Base-by-base conservation (phyloP, 148 eudicot species). In the Polygonum aviculare region DNA sequence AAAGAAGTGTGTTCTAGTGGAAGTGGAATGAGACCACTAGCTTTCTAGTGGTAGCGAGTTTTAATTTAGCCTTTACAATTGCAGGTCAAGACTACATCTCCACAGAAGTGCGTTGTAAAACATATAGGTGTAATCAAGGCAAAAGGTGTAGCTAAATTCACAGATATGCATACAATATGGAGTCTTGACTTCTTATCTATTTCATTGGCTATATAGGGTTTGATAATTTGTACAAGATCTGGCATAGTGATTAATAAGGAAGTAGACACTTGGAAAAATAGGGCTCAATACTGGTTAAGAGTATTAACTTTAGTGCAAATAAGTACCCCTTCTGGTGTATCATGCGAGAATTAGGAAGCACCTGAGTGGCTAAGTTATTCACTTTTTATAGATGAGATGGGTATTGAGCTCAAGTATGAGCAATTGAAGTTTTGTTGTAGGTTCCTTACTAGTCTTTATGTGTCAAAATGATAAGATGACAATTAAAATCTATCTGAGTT, bases 71-170 rank as follows among this genome's bases (percentile, higher is more conserved):
- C 40, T 81, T 26, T 26, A 26, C 31, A 26, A 26, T 26, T 75
- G 77, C 95, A 93, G 97, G 89, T 93, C 54, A 93, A 94, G 81
- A 94, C 98, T 59, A 94, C 98, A 69, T 92, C 92, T 50, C 98
- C 96, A 3, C 92, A 92, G 85, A 94, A 92, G 77, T 94, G 92
- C 74, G 90, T 91, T 69, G 97, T 94, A 76, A 83, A 90, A 75
- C 98, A 90, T 79, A 85, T 85, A 40, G 97, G 98, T 22, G 79
- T 90, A 36, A 76, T 94, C 73, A 74, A 82, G 76, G 97, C 98
- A n/a, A 88, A 86, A 48, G 85, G 85, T 79, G 74, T 79, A 57
- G 85, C 78, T 80, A 92, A 94, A 72, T 92, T 94, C 60, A 80
- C 85, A 77, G 97, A 97, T 94, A 92, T 63, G 79, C 50, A 72